phyloP scores from a whole-genome alignment of 2,329 filamentous ascomycete species.

The Nemania sp. region DNA sequence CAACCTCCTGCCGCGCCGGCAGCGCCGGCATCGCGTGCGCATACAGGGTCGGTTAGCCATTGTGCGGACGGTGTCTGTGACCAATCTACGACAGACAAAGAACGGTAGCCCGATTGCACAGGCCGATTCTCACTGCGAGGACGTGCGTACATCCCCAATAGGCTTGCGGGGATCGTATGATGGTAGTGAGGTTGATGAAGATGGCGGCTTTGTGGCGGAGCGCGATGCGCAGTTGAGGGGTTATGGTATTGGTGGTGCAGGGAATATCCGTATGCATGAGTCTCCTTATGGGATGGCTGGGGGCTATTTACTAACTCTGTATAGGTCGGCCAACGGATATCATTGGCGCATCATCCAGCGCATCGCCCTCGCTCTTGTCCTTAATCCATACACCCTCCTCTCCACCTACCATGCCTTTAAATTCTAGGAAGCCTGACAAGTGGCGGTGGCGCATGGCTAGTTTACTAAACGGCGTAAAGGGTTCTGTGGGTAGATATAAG shows the following conservation, averaged over 20 bases:
- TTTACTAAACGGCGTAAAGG: slow-evolving; percentile 12
- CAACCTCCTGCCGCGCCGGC: slow-evolving; percentile 11
- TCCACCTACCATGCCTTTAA: not conserved
- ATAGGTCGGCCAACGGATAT: slow-evolving; percentile 31
- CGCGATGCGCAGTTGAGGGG: slow-evolving; percentile 27
- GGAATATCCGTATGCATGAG: slow-evolving; percentile 29
- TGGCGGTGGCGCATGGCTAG: slow-evolving; percentile 13
- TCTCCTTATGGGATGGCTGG: not conserved
- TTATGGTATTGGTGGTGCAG: slow-evolving; percentile 34
- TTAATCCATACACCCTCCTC: slow-evolving; percentile 14
- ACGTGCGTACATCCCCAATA: not conserved
- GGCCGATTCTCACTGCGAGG: not conserved
- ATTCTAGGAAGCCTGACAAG: slow-evolving; percentile 4
- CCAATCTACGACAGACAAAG: slow-evolving; percentile 11
- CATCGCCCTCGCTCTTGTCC: slow-evolving; percentile 21
- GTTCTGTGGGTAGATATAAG: not conserved
- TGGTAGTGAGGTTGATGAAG: slow-evolving; percentile 7
- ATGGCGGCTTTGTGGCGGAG: not conserved
- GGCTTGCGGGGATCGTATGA: not conserved
- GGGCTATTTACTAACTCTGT: not conserved
- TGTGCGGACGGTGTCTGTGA: slow-evolving; percentile 26
- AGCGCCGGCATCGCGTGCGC: slow-evolving; percentile 26
- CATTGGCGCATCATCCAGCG: slow-evolving; percentile 17
- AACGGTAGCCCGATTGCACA: not conserved
- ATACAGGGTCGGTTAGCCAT: slow-evolving; percentile 32